Conservation (phyloP, 2,329 filamentous ascomycete genomes). For the Sclerotinia subarctica region DNA sequence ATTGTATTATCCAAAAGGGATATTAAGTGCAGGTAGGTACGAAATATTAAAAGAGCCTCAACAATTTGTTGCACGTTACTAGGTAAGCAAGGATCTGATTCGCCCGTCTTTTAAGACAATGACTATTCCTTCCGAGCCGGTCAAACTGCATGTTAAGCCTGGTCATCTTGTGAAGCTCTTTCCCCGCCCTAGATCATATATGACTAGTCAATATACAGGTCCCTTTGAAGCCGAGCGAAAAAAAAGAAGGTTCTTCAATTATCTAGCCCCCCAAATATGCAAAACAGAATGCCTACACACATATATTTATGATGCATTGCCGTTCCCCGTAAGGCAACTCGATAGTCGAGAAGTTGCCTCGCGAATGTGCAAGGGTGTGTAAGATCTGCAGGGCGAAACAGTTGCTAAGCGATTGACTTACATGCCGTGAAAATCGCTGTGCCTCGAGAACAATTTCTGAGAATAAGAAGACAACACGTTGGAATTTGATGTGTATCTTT, state of each 20-base stretch:
- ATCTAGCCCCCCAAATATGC: not conserved
- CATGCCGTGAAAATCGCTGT: not conserved
- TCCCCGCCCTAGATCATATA: not conserved
- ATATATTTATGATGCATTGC: not conserved
- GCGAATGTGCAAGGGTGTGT: not conserved
- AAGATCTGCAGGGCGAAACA: too few species aligned
- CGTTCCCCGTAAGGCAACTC: not conserved
- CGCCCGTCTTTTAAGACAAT: not conserved
- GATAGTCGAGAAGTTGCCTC: slow-evolving; percentile 11
- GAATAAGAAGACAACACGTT: not conserved
- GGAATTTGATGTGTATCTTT: not conserved
- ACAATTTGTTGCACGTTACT: not conserved
- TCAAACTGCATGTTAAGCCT: not conserved
- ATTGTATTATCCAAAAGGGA: not conserved
- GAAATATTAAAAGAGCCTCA: not conserved
- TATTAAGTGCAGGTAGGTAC: not conserved
- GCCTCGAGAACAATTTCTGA: not conserved
- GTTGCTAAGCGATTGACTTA: not conserved
- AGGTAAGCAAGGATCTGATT: not conserved
- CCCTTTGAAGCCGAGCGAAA: not conserved
- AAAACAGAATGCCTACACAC: not conserved
- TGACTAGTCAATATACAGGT: not conserved
- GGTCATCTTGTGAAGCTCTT: not conserved
- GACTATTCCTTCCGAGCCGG: not conserved
- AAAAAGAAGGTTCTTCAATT: too few species aligned